phyloP scores from a whole-genome alignment of 345 rosid genomes.

The Clarkia xantiana region DNA sequence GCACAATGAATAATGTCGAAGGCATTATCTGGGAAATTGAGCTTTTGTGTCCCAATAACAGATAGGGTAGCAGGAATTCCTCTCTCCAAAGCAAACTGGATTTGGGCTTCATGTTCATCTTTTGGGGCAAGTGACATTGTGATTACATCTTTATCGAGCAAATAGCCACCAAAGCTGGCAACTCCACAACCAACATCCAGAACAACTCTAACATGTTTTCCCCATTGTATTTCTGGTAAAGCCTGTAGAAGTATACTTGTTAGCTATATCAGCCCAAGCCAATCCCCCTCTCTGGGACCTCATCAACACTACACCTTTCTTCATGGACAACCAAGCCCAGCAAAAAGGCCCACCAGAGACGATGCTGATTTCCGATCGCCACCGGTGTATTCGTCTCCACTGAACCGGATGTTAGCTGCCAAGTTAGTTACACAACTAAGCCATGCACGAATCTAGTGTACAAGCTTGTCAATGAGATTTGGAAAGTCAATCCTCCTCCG shows the following conservation, averaged over 20 bases:
- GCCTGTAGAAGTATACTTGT: conserved; percentile 33
- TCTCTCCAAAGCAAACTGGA: conserved; percentile 86
- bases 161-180: conserved; percentile 83
- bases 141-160: conserved; percentile 61
- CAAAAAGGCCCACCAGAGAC: too few relatives aligned
- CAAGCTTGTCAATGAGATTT: too few relatives aligned
- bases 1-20: conserved; percentile 91
- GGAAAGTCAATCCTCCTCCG: too few relatives aligned
- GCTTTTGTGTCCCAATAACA: conserved; percentile 70
- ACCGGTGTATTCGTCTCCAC: too few relatives aligned
- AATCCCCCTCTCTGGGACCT: too few relatives aligned
- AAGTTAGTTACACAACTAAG: too few relatives aligned
- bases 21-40: conserved; percentile 52
- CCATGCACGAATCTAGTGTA: too few relatives aligned
- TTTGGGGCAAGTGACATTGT: conserved; percentile 95
- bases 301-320: too few relatives aligned
- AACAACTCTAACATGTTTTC: conserved; percentile 46
- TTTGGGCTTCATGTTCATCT: conserved; percentile 98
- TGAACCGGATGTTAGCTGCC: too few relatives aligned
- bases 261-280: not conserved
- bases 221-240: conserved; percentile 60
- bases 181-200: conserved; percentile 94
- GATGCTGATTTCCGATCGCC: too few relatives aligned
- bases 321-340: too few relatives aligned
- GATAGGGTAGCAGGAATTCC: conserved; percentile 89